Evolutionary conservation across 345 rosid species (phyloP), one percentile per base, ranked within the genome.

Genomic region (Melaleuca quinquenervia): DNA sequence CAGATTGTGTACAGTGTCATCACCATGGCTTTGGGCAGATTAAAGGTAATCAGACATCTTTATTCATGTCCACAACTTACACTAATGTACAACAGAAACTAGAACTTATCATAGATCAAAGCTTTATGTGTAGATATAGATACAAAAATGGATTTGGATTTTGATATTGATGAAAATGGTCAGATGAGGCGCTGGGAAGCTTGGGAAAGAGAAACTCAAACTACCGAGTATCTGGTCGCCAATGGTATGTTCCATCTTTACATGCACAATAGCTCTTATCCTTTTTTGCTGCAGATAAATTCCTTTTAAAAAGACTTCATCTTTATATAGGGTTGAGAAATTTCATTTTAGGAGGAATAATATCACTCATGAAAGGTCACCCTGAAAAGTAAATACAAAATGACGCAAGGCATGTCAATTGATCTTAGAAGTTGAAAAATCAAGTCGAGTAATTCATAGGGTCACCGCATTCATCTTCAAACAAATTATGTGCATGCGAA

Each of bases 161-260:
- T 49, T 16, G 75, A 36, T 50, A 11, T 64, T 45, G 52, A 29
- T 49, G 29, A 84, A 58, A 14, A 62, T 54, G 12, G 13, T 58
- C 58, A 95, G 98, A 95, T 95, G 94, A 90, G 87, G 58, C 91
- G 92, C n/a, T 94, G 98, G 96, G 84, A 91, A 87, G 87, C 90
- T 22, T 95, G 98, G 98, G 98, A 95, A 87, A 88, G 52, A n/a
- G 96, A 95, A 86, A 95, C 94, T 55, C 94, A 86, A 56, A 94
- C 96, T 11, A 87, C 89, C 14, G 96, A 95, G 53, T 95, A 93
- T 86, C 86, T 84, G 50, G 84, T 89, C 78, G 92, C 93, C 53
- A 93, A 92, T 84, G 96, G 98, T 94, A 85, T 5, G 80, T 70
- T 36, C 80, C 80, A 36, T 20, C 44, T 70, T 70, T 13, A 58